Evolutionary conservation across 2,329 filamentous ascomycete genomes (phyloP), one percentile per base, ranked within the genome.

Genomic region (Phyllosticta capitalensis): DNA sequence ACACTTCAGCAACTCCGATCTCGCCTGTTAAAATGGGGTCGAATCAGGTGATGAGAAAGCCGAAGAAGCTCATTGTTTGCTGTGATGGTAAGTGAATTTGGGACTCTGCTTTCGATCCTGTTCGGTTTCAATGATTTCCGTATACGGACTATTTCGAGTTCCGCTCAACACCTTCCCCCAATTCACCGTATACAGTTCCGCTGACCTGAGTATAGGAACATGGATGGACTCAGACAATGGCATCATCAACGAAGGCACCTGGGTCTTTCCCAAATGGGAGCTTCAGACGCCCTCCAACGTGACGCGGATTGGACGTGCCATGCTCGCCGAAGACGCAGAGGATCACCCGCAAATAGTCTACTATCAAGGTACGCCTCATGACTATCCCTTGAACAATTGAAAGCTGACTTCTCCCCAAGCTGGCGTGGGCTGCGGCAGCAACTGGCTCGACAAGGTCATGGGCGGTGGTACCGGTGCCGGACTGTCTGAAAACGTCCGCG

Each of bases 401-500:
- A 26, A 7, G 24, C 24, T 26, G 24, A 26, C 24, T 26, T 3
- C 24, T 26, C 24, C 24, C 7, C 24, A 26, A 54, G 70, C 72
- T 12, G 74, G 74, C 7, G 70, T 76, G 12, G 74, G 74, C 9
- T 73, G 69, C 0, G 65, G 59, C n/a, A 62, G 55, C 26, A 58
- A 54, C 17, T 21, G 58, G 17, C 4, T 56, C 17, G 64, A 67
- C 28, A 58, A 62, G 21, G 54, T 63, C 24, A 54, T 58, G 14
- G 58, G 62, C 57, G 67, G 67, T n/a, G 63, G 55, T n/a, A 64
- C 62, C 14, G 67, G 66, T 5, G 59, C 55, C 7, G 73, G 73
- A 2, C 63, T 75, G 5, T 65, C 65, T 10, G 71, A 71, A 61
- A 72, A 86, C 60, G 78, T 87, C 57, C 79, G 82, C 12, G 83